These are phyloP conservation scores for Fragaria vesca DNA, from an alignment of 306 rosid genomes.

Conservation along the genomic window DNA sequence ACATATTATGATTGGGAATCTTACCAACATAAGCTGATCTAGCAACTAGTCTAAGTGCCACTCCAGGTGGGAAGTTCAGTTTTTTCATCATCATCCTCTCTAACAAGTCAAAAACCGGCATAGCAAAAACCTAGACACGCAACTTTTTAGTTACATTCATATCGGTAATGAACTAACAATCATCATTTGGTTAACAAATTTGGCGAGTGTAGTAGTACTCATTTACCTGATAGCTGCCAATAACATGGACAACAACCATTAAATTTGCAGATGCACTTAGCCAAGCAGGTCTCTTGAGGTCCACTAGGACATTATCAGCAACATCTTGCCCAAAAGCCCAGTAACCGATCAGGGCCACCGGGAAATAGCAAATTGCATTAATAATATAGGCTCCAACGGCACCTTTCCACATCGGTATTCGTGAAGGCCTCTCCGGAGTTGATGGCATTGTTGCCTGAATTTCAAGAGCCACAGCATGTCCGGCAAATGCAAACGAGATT, in stretches of 20 bases:
- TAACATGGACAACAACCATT: constrained; percentile 85
- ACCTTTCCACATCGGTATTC: constrained; percentile 86
- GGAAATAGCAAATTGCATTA: constrained; percentile 88
- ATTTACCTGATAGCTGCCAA: constrained; percentile 91
- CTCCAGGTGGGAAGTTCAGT: constrained; percentile 59
- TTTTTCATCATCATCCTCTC: constrained; percentile 62
- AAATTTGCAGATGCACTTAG: constrained; percentile 89
- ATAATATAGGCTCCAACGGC: constrained; percentile 73
- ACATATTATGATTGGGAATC: constrained; percentile 17
- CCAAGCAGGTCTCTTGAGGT: constrained; percentile 72
- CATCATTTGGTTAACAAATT: not conserved
- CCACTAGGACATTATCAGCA: constrained; percentile 65
- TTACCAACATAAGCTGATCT: constrained; percentile 76
- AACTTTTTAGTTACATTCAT: not conserved
- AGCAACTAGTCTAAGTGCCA: constrained; percentile 67
- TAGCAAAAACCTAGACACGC: constrained; percentile 67
- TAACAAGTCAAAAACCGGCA: constrained; percentile 83
- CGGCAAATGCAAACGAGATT: constrained; percentile 89
- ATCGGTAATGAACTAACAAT: not conserved
- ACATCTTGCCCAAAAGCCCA: constrained; percentile 93
- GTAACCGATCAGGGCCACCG: constrained; percentile 80
- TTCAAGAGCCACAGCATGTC: constrained; percentile 89
- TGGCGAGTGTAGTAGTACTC: not conserved
- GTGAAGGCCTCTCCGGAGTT: constrained; percentile 80
- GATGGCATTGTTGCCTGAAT: constrained; percentile 97